phyloP scores from a whole-genome alignment of 164 flowering plant species.

The Stephania cephalantha region DNA sequence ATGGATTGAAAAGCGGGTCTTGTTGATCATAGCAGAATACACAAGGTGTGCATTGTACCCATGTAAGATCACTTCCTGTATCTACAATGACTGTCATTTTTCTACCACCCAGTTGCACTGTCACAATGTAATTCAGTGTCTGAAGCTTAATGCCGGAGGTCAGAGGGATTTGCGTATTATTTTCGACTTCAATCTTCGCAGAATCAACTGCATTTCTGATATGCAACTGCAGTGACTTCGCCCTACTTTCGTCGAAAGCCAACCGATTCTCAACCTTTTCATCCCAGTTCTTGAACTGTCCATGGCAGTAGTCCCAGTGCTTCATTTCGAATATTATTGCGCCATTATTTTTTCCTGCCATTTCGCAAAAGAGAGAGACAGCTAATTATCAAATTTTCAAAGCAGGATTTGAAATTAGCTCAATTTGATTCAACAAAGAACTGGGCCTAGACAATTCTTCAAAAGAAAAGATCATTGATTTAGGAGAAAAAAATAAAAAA shows the following conservation, averaged over 20 bases:
- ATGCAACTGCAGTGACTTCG: conserved; percentile 39
- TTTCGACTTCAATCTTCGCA: conserved; percentile 3
- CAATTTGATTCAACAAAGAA: neutral
- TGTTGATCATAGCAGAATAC: conserved; percentile 55
- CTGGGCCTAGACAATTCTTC: neutral
- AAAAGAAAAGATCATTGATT: neutral
- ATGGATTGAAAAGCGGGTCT: conserved; percentile 65
- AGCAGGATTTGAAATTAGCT: neutral
- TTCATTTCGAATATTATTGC: conserved; percentile 58
- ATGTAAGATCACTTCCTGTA: conserved; percentile 84
- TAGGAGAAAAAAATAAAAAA: too few species aligned
- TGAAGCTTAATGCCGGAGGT: conserved; percentile 51
- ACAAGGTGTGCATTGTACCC: conserved; percentile 92
- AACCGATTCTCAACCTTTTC: conserved; percentile 32
- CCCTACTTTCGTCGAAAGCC: conserved; percentile 37
- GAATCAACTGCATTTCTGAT: conserved; percentile 23
- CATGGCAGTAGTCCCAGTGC: conserved; percentile 42
- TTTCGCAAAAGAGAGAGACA: conserved; percentile 6
- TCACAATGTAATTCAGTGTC: conserved; percentile 67
- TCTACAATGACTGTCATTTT: conserved; percentile 65
- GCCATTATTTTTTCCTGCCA: conserved; percentile 41
- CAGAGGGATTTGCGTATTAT: conserved; percentile 46
- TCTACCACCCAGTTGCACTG: conserved; percentile 46
- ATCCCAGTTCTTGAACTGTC: conserved; percentile 28
- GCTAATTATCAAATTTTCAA: neutral